Base-by-base conservation (phyloP, 1,139 yeast genomes). In the Diutina ranongensis region DNA sequence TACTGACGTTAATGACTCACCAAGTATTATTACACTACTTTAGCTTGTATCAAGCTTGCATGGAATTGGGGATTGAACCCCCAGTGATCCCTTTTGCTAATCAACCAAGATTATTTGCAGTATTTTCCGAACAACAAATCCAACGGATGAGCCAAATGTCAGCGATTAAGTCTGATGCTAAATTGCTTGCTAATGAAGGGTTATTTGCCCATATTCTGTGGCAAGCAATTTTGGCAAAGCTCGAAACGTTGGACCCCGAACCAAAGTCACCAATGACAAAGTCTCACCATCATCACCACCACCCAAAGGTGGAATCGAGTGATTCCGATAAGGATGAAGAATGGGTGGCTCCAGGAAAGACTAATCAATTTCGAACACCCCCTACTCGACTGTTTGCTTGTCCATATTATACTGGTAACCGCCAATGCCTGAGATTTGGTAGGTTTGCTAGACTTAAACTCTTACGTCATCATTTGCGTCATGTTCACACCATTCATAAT, bases 401-500 rank as follows among this genome's bases (percentile, higher is more conserved):
- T 13, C 40, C 40, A 3, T 35, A 35, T 18, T 35, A 35, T 22
- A n/a, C 22, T 12, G 4, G 25, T 18, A 7, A 13, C 5, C 40
- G 28, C 16, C 22, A 35, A 18, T 35, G 40, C 15, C 40, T 35
- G 40, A 15, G 40, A 18, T 35, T 35, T 13, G 40, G 40, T 7
- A 19, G 28, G 8, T 35, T 35, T 21, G 22, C 40, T 12, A 27
- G 40, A 3, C 15, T 20, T 1, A 35, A 35, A 22, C 27, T 35
- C 5, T 18, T 35, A 5, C 22, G 22, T 9, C 22, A 22, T 22
- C 40, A 35, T 15, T 35, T 35, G 25, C 40, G 40, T n/a, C 27
- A 21, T 5, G 31, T 35, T 22, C 40, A 35, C 28, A 35, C 40
- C 28, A 12, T 31, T n/a, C 34, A 31, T 31, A 31, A 31, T 31